Base-by-base conservation (phyloP, 768 basidiomycete species). In the Boletus coccyginus region DNA sequence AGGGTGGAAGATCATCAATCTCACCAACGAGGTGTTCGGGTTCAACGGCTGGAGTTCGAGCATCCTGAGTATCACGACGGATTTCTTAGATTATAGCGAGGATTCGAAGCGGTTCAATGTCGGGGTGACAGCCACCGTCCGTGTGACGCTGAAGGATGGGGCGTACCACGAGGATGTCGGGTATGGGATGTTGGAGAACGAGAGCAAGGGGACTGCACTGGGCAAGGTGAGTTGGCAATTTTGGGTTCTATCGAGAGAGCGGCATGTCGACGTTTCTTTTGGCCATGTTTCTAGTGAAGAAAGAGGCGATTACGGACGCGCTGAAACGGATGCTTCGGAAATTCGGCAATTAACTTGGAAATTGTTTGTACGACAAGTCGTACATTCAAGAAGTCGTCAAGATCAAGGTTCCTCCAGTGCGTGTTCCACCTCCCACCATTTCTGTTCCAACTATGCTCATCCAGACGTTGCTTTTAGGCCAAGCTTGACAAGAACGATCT, bases 1-100 rank as follows among this genome's bases (percentile, higher is more conserved):
- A 69, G 97, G 96, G 0, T 98, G 96, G 96, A 95, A 93, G 74
- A 87, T 94, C 38, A 97, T 99, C 72, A 96, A 95, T 66, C 80
- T 99, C 24, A 97, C 96, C 3, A 99, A 99, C 69, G 96, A 99
- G 61, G 90, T 98, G 42, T 98, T 99, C 73, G 96, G 96, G 1
- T 98, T 94, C 77, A 93, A 98, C 60, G 97, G 95, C 27, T 95
- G 94, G 95, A 90, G 88, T 58, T 90, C 92, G 2, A 88, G 72
- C 46, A 77, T 96, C 46, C 81, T 90, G 58, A 90, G 68, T 52
- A 72, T 97, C 35, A 82, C 83, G 9, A 90, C 86, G 5, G 90
- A 92, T 65, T 91, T 89, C 69, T 70, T 88, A 54, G 96, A 98
- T 68, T 82, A 74, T 62, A 84, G 78, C 61, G 84, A 89, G 55